Percentiles rank a stretch among this genome's conserved stretches.
Evolutionary conservation across 2,329 filamentous ascomycete genomes (phyloP).

Genomic region (Elsinoe australis): DNA sequence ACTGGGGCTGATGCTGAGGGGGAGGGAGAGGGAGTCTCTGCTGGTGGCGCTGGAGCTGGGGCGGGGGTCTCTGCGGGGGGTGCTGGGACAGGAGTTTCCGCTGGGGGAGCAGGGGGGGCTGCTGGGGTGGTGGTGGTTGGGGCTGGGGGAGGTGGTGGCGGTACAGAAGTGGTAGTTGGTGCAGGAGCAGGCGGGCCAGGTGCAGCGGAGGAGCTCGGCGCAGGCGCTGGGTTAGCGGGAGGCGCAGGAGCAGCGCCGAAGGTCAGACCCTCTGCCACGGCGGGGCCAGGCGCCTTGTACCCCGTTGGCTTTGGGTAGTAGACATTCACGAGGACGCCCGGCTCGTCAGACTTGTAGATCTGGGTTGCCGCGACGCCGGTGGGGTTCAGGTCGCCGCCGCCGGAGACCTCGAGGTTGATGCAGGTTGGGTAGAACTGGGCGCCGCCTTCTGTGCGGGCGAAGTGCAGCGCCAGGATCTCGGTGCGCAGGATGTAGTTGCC

Average conservation of each 20-base stretch:
- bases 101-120: not conserved
- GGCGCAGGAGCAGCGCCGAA: conserved; percentile 1
- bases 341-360: conserved; percentile 51
- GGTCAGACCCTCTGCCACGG: not conserved
- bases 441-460: conserved; percentile 37
- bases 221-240: not conserved
- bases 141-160: not conserved
- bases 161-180: not conserved
- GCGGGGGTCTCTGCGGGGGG: not conserved
- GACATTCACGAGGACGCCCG: conserved; percentile 54
- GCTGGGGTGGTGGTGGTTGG: not conserved
- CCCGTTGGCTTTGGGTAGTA: conserved; percentile 47
- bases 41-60: not conserved
- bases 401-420: conserved; percentile 54
- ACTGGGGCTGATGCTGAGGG: not conserved
- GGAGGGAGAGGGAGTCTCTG: not conserved
- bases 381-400: conserved; percentile 43
- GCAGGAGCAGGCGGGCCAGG: not conserved
- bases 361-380: conserved; percentile 46
- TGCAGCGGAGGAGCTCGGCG: not conserved
- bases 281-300: conserved; percentile 48
- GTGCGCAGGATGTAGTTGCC: conserved; percentile 56
- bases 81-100: not conserved
- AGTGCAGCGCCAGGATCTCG: conserved; percentile 55
- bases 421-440: conserved; percentile 44